phyloP scores from a whole-genome alignment of 805 yeast species.

The Candida quercuum region DNA sequence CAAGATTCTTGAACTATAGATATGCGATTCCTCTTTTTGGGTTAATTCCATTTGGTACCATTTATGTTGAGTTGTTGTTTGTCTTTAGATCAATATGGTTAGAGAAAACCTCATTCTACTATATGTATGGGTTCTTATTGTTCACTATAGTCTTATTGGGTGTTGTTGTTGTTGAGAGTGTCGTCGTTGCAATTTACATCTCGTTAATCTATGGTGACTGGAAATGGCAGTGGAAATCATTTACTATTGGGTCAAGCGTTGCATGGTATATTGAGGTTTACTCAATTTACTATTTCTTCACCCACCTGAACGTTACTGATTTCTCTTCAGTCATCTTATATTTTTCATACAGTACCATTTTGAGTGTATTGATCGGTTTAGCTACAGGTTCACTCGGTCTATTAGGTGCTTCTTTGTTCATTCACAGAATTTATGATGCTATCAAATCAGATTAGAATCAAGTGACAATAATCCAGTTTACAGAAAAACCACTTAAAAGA shows the following conservation, averaged over 20 bases:
- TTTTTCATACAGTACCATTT: constrained; percentile 64
- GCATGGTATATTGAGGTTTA: constrained; percentile 68
- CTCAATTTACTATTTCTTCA: constrained; percentile 59
- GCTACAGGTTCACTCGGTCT: constrained; percentile 76
- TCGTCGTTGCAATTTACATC: constrained; percentile 63
- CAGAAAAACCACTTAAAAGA: too few species aligned
- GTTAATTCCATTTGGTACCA: constrained; percentile 69
- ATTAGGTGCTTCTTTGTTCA: constrained; percentile 59
- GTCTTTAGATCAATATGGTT: constrained; percentile 75
- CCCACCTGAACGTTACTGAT: constrained; percentile 56
- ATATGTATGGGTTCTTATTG: constrained; percentile 73
- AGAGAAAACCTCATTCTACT: constrained; percentile 72
- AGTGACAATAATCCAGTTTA: too few species aligned
- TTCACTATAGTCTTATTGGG: constrained; percentile 54
- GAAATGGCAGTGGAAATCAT: constrained; percentile 83
- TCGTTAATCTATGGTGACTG: constrained; percentile 51
- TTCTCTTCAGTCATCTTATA: constrained; percentile 63
- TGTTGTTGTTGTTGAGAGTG: constrained; percentile 63
- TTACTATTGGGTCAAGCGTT: constrained; percentile 63
- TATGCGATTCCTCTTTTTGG: constrained; percentile 51
- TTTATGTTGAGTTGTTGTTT: constrained; percentile 72
- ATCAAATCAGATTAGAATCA: constrained; percentile 44
- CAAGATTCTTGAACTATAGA: constrained; percentile 20
- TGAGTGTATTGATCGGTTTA: constrained; percentile 56
- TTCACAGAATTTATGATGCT: constrained; percentile 54